Conservation (phyloP, 2,329 filamentous ascomycete genomes). For the Claviceps pazoutovae region DNA sequence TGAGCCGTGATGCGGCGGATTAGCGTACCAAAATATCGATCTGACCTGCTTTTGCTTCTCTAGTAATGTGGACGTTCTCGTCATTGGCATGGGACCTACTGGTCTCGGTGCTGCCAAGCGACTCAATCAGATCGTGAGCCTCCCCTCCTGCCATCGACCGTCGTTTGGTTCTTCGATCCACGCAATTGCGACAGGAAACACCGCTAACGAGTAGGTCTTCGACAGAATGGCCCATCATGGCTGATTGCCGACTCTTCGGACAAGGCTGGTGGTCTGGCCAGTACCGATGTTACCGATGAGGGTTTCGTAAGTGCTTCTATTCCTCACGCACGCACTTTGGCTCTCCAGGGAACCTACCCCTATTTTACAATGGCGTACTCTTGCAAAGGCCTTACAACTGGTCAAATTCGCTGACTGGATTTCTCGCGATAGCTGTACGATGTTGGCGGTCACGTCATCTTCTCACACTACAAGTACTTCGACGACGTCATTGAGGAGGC, state of each 20-base stretch:
- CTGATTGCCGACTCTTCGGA: slow-evolving; percentile 87
- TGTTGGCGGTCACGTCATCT: slow-evolving; percentile 95
- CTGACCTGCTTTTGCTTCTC: neutral
- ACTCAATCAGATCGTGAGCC: slow-evolving; percentile 80
- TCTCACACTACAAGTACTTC: slow-evolving; percentile 99
- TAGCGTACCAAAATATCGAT: slow-evolving; percentile 8
- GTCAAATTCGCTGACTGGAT: neutral
- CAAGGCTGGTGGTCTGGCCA: slow-evolving; percentile 87
- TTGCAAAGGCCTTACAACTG: neutral
- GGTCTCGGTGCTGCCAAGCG: slow-evolving; percentile 96
- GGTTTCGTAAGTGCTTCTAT: slow-evolving; percentile 65
- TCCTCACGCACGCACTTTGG: neutral
- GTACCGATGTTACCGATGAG: slow-evolving; percentile 87
- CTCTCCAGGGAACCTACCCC: neutral
- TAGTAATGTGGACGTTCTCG: slow-evolving; percentile 89
- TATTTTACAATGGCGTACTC: neutral
- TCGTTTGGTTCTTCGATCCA: slow-evolving; percentile 8
- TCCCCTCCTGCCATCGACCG: slow-evolving; percentile 9
- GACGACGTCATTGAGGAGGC: slow-evolving; percentile 98
- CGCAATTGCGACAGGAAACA: neutral
- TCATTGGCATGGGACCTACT: slow-evolving; percentile 95
- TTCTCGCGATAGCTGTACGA: slow-evolving; percentile 68
- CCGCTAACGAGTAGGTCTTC: slow-evolving; percentile 13
- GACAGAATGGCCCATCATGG: slow-evolving; percentile 82
- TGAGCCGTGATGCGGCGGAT: neutral